Conservation (phyloP, 176 grass and related monocot species). For the Lolium rigidum region DNA sequence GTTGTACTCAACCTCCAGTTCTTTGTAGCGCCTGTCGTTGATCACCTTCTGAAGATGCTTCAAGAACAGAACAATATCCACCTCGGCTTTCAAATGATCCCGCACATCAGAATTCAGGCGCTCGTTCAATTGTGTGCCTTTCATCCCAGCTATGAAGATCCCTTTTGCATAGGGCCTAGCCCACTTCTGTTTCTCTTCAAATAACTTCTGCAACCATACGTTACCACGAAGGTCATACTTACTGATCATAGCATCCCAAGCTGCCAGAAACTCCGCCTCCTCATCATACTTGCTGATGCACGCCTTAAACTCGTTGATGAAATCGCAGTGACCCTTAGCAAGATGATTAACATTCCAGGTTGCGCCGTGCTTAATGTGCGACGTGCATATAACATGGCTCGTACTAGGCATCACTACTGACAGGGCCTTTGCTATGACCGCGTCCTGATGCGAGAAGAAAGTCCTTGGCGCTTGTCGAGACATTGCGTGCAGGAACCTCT, state of each 20-base stretch:
- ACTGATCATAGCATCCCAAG: conserved; percentile 65
- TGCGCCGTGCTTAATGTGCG: conserved; percentile 59
- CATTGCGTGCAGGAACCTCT: conserved; percentile 64
- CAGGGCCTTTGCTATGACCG: conserved; percentile 52
- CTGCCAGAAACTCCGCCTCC: conserved; percentile 50
- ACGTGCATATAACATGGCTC: conserved; percentile 56
- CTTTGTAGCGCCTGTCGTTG: conserved; percentile 50
- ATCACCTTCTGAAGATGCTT: conserved; percentile 53
- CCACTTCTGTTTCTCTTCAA: conserved; percentile 77
- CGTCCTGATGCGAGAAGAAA: conserved; percentile 57
- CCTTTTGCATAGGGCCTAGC: conserved; percentile 60
- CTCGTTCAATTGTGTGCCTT: conserved; percentile 54
- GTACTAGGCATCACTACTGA: conserved; percentile 55
- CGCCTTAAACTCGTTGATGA: conserved; percentile 73
- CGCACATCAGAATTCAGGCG: conserved; percentile 42
- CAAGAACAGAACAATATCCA: conserved; percentile 50
- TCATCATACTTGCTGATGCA: conserved; percentile 69
- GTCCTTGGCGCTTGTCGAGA: conserved; percentile 55
- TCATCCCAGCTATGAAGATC: conserved; percentile 72
- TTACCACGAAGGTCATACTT: conserved; percentile 61
- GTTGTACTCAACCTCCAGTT: conserved; percentile 57
- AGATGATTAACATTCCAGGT: conserved; percentile 47
- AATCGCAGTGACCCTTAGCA: conserved; percentile 43
- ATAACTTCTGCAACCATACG: conserved; percentile 60
- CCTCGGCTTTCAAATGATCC: conserved; percentile 54